Evolutionary conservation across 1,139 yeast genomes (phyloP).

Genomic region (Ogataea hybrid): DNA sequence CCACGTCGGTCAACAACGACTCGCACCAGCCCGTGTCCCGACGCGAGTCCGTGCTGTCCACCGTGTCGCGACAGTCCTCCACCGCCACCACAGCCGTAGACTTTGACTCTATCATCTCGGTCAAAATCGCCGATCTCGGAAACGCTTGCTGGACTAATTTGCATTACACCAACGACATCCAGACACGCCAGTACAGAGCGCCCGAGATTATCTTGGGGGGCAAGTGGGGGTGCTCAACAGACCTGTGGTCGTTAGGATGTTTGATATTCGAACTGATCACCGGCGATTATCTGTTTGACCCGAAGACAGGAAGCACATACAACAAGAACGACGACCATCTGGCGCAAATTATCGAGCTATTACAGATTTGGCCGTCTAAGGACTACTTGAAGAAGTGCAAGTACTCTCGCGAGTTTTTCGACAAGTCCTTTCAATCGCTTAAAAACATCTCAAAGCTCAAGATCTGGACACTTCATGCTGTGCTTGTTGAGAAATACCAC

Average conservation of each 20-base stretch:
- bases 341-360: constrained; percentile 68
- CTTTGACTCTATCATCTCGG: constrained; percentile 38
- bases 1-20: constrained; percentile 12
- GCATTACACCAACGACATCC: constrained; percentile 71
- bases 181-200: constrained; percentile 72
- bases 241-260: constrained; percentile 75
- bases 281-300: constrained; percentile 76
- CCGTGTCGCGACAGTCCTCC: constrained; percentile 14
- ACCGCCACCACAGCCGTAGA: constrained; percentile 23
- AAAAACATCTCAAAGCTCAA: constrained; percentile 59
- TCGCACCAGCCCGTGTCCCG: constrained; percentile 11
- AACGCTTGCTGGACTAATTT: constrained; percentile 68
- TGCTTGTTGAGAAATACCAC: constrained; percentile 72
- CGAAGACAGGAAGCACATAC: constrained; percentile 49
- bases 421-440: constrained; percentile 36
- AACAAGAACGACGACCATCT: constrained; percentile 71
- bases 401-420: constrained; percentile 51
- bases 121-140: constrained; percentile 75
- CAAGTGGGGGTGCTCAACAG: constrained; percentile 74
- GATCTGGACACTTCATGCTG: constrained; percentile 64
- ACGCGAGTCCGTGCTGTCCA: constrained; percentile 15
- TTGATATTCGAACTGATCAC: constrained; percentile 68
- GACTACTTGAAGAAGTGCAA: constrained; percentile 46
- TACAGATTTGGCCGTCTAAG: constrained; percentile 55
- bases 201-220: constrained; percentile 65